These are phyloP conservation scores for Lachancea thermotolerans DNA, from an alignment of 805 yeast genomes.

Conservation along the genomic window DNA sequence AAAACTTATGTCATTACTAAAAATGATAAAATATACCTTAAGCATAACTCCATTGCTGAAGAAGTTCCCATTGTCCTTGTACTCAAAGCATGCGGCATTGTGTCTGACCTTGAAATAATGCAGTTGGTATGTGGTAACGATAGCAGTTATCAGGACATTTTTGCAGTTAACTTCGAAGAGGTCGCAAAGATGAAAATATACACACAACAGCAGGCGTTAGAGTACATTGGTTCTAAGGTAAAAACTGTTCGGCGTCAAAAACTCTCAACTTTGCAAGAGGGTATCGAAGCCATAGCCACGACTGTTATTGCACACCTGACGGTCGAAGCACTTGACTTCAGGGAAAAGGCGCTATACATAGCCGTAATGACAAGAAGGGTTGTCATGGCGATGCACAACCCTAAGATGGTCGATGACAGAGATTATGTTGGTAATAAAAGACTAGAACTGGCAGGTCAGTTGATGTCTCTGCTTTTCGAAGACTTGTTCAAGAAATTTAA, in stretches of 20 bases:
- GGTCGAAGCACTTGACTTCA: slow-evolving; percentile 75
- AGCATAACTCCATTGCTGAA: slow-evolving; percentile 92
- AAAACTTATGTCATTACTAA: slow-evolving; percentile 94
- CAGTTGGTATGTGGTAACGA: slow-evolving; percentile 91
- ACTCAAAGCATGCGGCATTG: slow-evolving; percentile 89
- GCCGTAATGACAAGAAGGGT: slow-evolving; percentile 97
- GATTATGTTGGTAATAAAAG: slow-evolving; percentile 98
- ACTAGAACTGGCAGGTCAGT: slow-evolving; percentile 93
- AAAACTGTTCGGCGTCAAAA: slow-evolving; percentile 91
- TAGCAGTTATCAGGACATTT: slow-evolving; percentile 82
- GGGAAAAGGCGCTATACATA: slow-evolving; percentile 89
- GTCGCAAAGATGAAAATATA: slow-evolving; percentile 77
- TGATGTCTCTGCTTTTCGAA: slow-evolving; percentile 90
- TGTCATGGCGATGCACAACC: slow-evolving; percentile 89
- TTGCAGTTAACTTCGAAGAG: slow-evolving; percentile 91
- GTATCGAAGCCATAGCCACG: slow-evolving; percentile 92
- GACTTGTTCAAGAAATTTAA: slow-evolving; percentile 96
- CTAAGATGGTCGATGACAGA: slow-evolving; percentile 94
- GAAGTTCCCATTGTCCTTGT: slow-evolving; percentile 92
- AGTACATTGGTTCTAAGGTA: slow-evolving; percentile 84
- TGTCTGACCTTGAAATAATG: slow-evolving; percentile 86
- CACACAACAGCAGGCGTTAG: slow-evolving; percentile 91
- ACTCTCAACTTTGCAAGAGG: slow-evolving; percentile 79
- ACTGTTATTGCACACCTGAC: slow-evolving; percentile 93
- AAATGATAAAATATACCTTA: slow-evolving; percentile 79